Evolutionary conservation across 768 basidiomycete genomes (phyloP).

Genomic region (Epithele typhae): DNA sequence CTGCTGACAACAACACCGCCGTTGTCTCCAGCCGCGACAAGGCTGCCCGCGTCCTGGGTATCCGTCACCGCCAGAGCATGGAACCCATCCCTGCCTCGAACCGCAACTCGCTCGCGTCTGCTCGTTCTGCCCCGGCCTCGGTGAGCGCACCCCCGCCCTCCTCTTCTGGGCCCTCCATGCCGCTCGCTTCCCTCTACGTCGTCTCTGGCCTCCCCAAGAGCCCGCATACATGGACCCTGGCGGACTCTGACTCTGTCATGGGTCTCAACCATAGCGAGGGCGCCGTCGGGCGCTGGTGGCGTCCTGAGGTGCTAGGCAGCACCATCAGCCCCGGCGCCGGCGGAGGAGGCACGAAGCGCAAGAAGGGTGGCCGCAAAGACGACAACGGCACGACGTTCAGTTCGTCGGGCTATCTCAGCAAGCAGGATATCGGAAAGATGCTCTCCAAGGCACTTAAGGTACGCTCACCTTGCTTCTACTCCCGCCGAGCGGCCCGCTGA

Average conservation of each 20-base stretch:
- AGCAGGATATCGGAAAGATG: conserved; percentile 87
- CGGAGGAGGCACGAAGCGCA: conserved; percentile 47
- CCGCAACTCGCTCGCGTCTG: conserved; percentile 75
- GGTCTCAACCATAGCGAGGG: conserved; percentile 81
- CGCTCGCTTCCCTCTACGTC: conserved; percentile 80
- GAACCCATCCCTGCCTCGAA: conserved; percentile 78
- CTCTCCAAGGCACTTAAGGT: conserved; percentile 90
- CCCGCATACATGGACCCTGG: conserved; percentile 86
- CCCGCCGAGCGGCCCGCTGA: too few relatives aligned
- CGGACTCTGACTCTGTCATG: conserved; percentile 77
- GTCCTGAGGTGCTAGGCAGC: conserved; percentile 86
- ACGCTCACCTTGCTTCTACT: conserved; percentile 8
- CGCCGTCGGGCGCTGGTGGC: conserved; percentile 86
- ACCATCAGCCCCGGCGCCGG: conserved; percentile 83
- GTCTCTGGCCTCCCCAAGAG: conserved; percentile 87
- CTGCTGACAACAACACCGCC: conserved; percentile 16
- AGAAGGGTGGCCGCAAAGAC: conserved; percentile 47
- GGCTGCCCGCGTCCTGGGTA: conserved; percentile 73
- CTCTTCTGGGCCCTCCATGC: conserved; percentile 64
- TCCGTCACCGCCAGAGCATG: conserved; percentile 73
- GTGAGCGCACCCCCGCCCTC: conserved; percentile 50
- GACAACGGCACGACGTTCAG: conserved; percentile 58
- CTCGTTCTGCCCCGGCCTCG: conserved; percentile 47
- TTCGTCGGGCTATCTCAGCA: conserved; percentile 76
- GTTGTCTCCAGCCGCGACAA: conserved; percentile 55